Percentiles rank a stretch among this genome's conserved stretches.
Conservation (phyloP, 2,329 filamentous ascomycete genomes). For the Aciculosporium take region DNA sequence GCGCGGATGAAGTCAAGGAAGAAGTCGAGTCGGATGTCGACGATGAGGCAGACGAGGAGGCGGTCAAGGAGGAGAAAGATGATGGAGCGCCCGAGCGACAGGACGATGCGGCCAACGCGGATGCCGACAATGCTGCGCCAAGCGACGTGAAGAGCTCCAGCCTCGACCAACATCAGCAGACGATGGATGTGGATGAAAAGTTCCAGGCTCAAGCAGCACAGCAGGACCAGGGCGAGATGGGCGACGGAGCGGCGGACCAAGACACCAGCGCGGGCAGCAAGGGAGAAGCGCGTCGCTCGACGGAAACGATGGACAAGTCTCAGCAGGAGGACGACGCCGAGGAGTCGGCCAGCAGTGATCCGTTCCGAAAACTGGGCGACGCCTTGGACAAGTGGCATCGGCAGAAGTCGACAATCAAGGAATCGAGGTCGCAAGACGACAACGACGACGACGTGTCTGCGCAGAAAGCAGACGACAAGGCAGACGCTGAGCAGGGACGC, state of each 20-base stretch:
- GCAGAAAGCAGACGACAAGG: constrained; percentile 21
- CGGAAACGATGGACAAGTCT: constrained; percentile 34
- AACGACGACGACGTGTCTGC: background rate
- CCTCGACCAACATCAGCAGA: constrained; percentile 49
- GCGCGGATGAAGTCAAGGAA: constrained; percentile 39
- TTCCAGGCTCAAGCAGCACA: constrained; percentile 46
- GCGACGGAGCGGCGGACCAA: constrained; percentile 49
- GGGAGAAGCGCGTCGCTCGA: constrained; percentile 35
- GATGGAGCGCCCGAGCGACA: constrained; percentile 21
- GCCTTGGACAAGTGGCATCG: constrained; percentile 86
- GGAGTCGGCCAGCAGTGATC: constrained; percentile 40
- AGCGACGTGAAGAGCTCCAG: constrained; percentile 51
- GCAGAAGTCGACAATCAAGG: constrained; percentile 68
- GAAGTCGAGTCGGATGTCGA: constrained; percentile 23
- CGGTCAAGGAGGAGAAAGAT: constrained; percentile 21
- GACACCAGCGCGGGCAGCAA: constrained; percentile 50
- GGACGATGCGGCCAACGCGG: constrained; percentile 34
- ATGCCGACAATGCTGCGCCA: constrained; percentile 47
- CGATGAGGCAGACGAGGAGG: constrained; percentile 3
- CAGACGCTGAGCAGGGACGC: constrained; percentile 55
- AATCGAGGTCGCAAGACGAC: constrained; percentile 33
- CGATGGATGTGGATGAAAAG: constrained; percentile 47
- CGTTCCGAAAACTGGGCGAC: constrained; percentile 91
- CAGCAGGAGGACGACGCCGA: constrained; percentile 30
- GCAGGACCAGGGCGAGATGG: constrained; percentile 51